Conservation (phyloP, 2,329 filamentous ascomycete species). For the Madurella mycetomatis region DNA sequence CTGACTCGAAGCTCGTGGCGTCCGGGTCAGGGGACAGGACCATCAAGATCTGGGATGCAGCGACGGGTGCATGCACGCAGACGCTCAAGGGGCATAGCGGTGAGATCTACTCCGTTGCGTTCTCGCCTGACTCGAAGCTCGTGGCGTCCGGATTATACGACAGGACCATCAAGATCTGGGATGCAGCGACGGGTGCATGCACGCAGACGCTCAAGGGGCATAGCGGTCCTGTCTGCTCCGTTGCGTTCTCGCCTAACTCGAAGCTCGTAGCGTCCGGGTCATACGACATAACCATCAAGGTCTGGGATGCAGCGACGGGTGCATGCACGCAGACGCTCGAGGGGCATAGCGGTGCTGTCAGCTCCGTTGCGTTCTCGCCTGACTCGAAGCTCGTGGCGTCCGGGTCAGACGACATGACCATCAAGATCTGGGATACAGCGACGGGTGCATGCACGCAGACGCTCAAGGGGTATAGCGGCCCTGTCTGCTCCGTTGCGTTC, state of each 20-base stretch:
- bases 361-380: conserved; percentile 15
- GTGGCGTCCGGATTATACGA: conserved; percentile 3
- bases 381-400: conserved; percentile 7
- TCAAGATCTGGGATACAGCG: conserved; percentile 14
- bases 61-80: conserved; percentile 16
- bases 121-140: conserved; percentile 12
- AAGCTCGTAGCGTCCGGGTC: conserved; percentile 8
- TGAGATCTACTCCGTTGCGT: conserved; percentile 14
- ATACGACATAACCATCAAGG: conserved; percentile 2
- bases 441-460: too few relatives aligned
- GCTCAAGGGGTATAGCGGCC: too few relatives aligned
- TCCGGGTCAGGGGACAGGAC: conserved; percentile 2
- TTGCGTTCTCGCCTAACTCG: conserved; percentile 15
- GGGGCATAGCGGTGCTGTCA: conserved; percentile 20
- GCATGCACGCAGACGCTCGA: conserved; percentile 23
- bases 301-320: too few relatives aligned
- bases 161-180: conserved; percentile 9
- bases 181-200: too few relatives aligned
- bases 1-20: conserved; percentile 4
- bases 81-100: conserved; percentile 25
- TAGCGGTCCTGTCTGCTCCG: conserved; percentile 12
- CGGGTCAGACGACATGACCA: background rate
- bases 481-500: too few relatives aligned
- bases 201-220: conserved; percentile 25
- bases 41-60: conserved; percentile 12